Base-by-base conservation (phyloP, 2,329 filamentous ascomycete species). In the Polytolypa hystricis region DNA sequence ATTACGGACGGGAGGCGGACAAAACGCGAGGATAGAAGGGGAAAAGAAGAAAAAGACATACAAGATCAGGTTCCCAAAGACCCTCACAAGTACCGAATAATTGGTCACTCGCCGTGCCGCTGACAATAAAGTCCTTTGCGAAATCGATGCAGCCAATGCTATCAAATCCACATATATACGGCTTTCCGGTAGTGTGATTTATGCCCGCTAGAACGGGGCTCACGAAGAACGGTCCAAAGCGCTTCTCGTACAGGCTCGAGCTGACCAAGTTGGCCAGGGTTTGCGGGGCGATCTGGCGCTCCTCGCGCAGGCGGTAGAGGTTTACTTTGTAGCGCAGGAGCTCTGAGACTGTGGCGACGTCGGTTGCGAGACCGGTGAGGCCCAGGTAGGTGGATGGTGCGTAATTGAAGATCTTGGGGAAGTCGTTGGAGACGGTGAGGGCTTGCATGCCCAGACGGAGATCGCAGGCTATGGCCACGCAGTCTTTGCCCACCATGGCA, bases 301-400 rank as follows among this genome's bases (percentile, higher is more conserved):
- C 91, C 73, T 98, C 91, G 56, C 91, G 84, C 56, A 98, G 77
- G 48, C 91, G 84, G 76, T 98, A 98, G 84, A 98, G 93, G 76
- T 98, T 98, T 64, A 93, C 85, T 74, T 98, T 98, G 79, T 94
- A 96, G 58, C 91, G 86, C 76, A 98, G 93, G 50, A 96, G 81
- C 67, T 98, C 89, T 53, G 81, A 83, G 50, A 98, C 89, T 51
- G 89, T 96, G 47, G 76, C 77, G 47, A 98, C 86, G 62, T 98
- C 91, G 52, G 91, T 98, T 43, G 91, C 91, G 35, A 98, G 83
- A 38, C 91, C 91, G 4, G 91, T 96, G 43, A 98, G 79, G 39
- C 91, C 91, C 23, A 98, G 82, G 66, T 93, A 95, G 53, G 91
- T 84, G 57, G 89, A 84, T 56, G 66, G 62, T 48, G 85, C 86